Evolutionary conservation across 331 rosid species (phyloP).

Genomic region (Quercus lobata): DNA sequence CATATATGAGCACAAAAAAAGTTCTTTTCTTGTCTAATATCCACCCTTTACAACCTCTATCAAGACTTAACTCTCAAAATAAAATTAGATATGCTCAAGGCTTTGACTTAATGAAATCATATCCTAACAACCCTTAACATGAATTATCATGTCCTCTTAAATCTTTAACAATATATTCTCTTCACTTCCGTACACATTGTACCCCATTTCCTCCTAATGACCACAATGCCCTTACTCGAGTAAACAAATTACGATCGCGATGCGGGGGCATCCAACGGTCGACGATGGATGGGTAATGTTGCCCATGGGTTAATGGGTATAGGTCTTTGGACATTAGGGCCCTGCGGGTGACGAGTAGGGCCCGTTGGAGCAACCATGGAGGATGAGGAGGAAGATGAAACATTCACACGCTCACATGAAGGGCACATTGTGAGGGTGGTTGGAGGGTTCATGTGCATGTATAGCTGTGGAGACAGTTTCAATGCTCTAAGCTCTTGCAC

Average conservation of each 20-base stretch:
- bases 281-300: slow-evolving; percentile 34
- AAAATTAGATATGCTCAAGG: not conserved
- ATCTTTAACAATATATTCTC: not conserved
- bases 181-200: not conserved
- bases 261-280: slow-evolving; percentile 14
- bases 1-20: slow-evolving; percentile 21
- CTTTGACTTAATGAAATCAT: not conserved
- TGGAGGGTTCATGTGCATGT: slow-evolving; percentile 92
- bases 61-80: not conserved
- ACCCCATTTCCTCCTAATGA: slow-evolving; percentile 10
- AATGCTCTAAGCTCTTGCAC: slow-evolving; percentile 87
- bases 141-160: not conserved
- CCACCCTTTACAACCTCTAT: slow-evolving; percentile 32
- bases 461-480: slow-evolving; percentile 78
- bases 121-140: not conserved
- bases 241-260: slow-evolving; percentile 16
- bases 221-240: not conserved
- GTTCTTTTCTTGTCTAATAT: slow-evolving; percentile 12
- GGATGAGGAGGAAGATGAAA: slow-evolving; percentile 46
- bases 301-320: slow-evolving; percentile 66
- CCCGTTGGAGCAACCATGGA: not conserved
- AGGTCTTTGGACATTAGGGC: slow-evolving; percentile 31
- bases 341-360: slow-evolving; percentile 12
- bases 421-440: slow-evolving; percentile 96
- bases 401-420: slow-evolving; percentile 73